Percentiles rank a stretch among this genome's conserved stretches.
Conservation (phyloP, 2,329 filamentous ascomycete species). For the Ceratocystis diversiconidia region DNA sequence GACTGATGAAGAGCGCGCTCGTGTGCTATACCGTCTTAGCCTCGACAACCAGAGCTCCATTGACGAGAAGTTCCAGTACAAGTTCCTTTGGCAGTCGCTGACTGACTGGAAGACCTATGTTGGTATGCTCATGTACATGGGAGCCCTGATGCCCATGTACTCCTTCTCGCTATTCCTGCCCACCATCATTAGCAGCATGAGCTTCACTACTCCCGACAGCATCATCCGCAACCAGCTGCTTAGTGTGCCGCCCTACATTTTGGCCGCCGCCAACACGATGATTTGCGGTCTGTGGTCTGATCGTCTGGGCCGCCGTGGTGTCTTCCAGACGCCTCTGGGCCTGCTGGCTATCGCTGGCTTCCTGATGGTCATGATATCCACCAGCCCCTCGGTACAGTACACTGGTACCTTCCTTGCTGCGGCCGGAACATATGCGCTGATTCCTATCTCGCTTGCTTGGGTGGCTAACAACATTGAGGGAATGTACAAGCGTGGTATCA, state of each 20-base stretch:
- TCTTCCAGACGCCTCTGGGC: slow-evolving; percentile 64
- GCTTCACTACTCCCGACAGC: slow-evolving; percentile 26
- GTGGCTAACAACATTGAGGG: slow-evolving; percentile 77
- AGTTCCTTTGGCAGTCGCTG: slow-evolving; percentile 56
- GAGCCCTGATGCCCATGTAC: slow-evolving; percentile 56
- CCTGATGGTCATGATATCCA: slow-evolving; percentile 52
- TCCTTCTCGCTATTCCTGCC: slow-evolving; percentile 67
- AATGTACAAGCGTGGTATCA: slow-evolving; percentile 81
- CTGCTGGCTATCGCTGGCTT: slow-evolving; percentile 64
- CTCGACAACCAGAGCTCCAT: slow-evolving; percentile 61
- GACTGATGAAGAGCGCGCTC: slow-evolving; percentile 50
- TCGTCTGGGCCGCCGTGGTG: slow-evolving; percentile 53
- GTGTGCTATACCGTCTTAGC: slow-evolving; percentile 57
- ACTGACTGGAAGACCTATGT: slow-evolving; percentile 76
- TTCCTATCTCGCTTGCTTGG: slow-evolving; percentile 81
- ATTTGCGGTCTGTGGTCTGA: slow-evolving; percentile 55
- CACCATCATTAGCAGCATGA: slow-evolving; percentile 51
- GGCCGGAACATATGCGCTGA: slow-evolving; percentile 75
- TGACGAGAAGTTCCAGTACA: slow-evolving; percentile 59
- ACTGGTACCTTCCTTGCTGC: slow-evolving; percentile 74
- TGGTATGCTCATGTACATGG: slow-evolving; percentile 66
- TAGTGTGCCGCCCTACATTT: slow-evolving; percentile 34
- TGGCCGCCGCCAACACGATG: slow-evolving; percentile 28
- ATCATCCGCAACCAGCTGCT: slow-evolving; percentile 30
- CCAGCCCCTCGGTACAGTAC: slow-evolving; percentile 59